Evolutionary conservation across 345 rosid species (phyloP), one percentile per base, ranked within the genome.

Genomic region (Leavenworthia alabamica): DNA sequence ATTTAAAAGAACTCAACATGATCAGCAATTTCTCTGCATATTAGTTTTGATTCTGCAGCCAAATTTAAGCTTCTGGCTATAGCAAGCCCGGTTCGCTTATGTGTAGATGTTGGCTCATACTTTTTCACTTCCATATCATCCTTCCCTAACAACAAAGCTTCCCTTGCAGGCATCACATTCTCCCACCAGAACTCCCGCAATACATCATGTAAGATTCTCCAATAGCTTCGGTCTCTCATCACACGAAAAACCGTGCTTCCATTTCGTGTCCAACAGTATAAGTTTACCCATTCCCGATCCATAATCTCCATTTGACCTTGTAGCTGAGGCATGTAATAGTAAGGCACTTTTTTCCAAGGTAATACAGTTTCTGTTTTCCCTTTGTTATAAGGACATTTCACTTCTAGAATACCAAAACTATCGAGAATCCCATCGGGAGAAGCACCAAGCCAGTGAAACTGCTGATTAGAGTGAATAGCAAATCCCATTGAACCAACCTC

Each of bases 251-350:
- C 78, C 5, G 93, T 70, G 79, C 98, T 89, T 62, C 91, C 91
- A 23, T 89, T 89, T n/a, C 77, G 79, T 7, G 95, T 92, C 98
- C 97, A 92, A 73, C 95, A 92, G 71, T 85, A 89, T 60, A 92
- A 52, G 62, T 92, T 90, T 0, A 87, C 85, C 96, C 98, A 89
- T 15, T 89, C 96, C 54, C 97, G 66, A 59, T 82, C 84, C 96
- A 86, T 85, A 39, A 89, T 80, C 76, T 92, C 97, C 89, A 93
- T 80, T 51, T 93, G 99, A 31, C 99, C 99, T 64, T 89, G 97
- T 68, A 89, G 77, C 70, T 87, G 99, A 58, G 97, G 97, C 96
- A 85, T 85, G 79, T 86, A 89, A 62, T 93, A 89, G 79, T 83
- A 93, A 0, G 97, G 97, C 57, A 89, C 65, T 8, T 78, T 75